Percentiles rank a stretch among this genome's conserved stretches.
These are phyloP conservation scores for Pseudotsuga menziesii DNA, from an alignment of 75 land plant genomes.

Conservation along the genomic window DNA sequence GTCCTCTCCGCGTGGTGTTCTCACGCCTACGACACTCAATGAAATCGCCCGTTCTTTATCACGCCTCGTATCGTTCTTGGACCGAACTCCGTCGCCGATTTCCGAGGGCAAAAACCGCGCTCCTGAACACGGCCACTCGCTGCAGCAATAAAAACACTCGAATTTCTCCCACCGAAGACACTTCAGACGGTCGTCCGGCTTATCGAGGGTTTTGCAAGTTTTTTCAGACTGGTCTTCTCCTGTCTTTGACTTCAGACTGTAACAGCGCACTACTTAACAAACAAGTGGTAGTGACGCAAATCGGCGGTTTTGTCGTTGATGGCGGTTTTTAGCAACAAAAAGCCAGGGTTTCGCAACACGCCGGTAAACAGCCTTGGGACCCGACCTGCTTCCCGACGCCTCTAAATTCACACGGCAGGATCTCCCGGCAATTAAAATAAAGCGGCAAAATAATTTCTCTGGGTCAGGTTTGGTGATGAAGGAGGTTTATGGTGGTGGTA, in stretches of 20 bases:
- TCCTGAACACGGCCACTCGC: neutral
- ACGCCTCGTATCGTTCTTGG: neutral
- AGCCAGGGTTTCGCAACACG: neutral
- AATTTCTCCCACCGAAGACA: neutral
- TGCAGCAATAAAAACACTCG: conserved; percentile 1
- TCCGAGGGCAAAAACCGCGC: no score
- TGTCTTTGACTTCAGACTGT: neutral
- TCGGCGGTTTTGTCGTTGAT: neutral
- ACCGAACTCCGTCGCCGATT: neutral
- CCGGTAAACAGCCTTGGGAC: conserved; percentile 5
- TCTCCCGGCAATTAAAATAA: neutral
- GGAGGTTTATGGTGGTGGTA: conserved; percentile 5
- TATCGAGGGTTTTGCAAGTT: no score
- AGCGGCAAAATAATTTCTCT: neutral
- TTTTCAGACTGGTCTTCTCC: no score
- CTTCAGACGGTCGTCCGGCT: neutral
- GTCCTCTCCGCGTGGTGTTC: neutral
- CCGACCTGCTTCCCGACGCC: neutral
- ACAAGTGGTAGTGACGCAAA: no score
- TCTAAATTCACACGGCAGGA: neutral
- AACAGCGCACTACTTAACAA: conserved; percentile 8
- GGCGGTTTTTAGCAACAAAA: neutral
- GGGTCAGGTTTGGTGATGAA: neutral
- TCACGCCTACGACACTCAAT: neutral
- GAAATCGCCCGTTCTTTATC: neutral